Percentiles rank a stretch among this genome's conserved stretches.
Evolutionary conservation across 306 rosid genomes (phyloP).

Genomic region (Fragaria ananassa): DNA sequence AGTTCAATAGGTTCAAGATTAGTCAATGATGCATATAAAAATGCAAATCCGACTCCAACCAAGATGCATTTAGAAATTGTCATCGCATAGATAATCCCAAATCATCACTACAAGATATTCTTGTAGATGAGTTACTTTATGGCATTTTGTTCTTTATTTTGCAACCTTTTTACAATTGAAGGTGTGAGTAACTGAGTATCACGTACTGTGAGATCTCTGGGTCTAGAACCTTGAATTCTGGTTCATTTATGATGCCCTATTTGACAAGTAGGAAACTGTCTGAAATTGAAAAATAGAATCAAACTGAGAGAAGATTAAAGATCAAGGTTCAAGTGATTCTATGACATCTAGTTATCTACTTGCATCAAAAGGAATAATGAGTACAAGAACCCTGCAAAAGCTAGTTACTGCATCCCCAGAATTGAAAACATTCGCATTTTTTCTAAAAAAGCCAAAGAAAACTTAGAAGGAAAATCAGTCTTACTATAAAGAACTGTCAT

Average conservation of each 20-base stretch:
- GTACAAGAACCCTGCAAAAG: background rate
- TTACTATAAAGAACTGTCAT: background rate
- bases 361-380: background rate
- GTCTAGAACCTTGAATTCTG: background rate
- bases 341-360: background rate
- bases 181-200: too few species aligned
- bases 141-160: background rate
- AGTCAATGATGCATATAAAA: background rate
- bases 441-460: background rate
- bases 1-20: background rate
- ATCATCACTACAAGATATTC: background rate
- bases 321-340: background rate
- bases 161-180: too few species aligned
- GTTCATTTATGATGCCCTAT: too few species aligned
- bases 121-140: background rate
- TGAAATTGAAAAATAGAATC: background rate
- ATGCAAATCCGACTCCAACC: background rate
- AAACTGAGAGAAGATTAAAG: background rate
- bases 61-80: background rate
- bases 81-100: background rate
- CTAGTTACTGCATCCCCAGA: background rate
- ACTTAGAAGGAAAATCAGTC: background rate
- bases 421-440: background rate
- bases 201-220: background rate
- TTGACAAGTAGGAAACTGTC: background rate